Evolutionary conservation across 306 rosid genomes (phyloP), one percentile per base, ranked within the genome.

Genomic region (Hylodesmum podocarpum): DNA sequence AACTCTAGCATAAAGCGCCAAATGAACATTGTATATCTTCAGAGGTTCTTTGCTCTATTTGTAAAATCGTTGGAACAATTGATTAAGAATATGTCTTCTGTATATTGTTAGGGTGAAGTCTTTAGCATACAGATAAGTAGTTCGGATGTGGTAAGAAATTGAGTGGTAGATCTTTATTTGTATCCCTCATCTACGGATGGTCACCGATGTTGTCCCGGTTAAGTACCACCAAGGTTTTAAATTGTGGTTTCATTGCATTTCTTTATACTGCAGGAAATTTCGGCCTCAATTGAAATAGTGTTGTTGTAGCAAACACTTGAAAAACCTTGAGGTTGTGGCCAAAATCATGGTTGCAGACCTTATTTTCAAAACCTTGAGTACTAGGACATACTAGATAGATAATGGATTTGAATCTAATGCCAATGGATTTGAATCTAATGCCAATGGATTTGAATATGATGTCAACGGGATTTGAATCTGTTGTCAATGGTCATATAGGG

Each of bases 91-190:
- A 3, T 65, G 36, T 46, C 10, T 61, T 44, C 21, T 61, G 25
- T 43, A 31, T 72, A 59, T 79, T 64, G 49, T 10, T 64, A 64
- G 47, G 33, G 37, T 21, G 2, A 64, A 37, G 46, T 33, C 15
- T 44, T 27, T 18, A 66, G 49, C 28, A n/a, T 49, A 62, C 22
- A 29, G 77, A 59, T 29, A 51, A 31, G 59, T 62, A 8, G 55
- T 73, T 53, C 55, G 51, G 62, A 71, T 58, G 28, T 62, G 11
- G 14, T 66, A 34, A 75, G 54, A 57, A 57, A 71, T 61, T 58
- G 55, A 71, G 54, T 62, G 46, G 18, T 65, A 58, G 59, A 25
- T 47, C 55, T 10, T 46, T 46, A 36, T 44, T 79, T 78, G 28
- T 70, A 59, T 37, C 33, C 39, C 13, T 16, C 15, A 3, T 59